Evolutionary conservation across 257 asterid species (phyloP), one percentile per base, ranked within the genome.

Genomic region (Capsicum pubescens): DNA sequence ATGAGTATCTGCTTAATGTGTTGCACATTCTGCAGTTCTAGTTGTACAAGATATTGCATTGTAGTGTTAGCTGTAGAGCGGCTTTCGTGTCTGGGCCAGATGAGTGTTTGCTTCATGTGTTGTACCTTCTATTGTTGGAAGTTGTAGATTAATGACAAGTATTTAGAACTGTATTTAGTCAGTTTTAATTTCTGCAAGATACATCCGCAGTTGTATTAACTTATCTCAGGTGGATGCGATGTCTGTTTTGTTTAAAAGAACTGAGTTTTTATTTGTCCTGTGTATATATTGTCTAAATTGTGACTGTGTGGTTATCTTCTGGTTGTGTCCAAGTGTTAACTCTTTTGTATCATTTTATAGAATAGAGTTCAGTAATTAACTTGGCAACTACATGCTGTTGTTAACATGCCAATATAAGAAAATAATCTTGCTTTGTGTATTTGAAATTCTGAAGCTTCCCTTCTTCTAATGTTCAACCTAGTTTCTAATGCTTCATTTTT

Each of bases 401-500:
- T 48, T 72, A 9, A 48, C 80, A 72, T 48, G 81, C 21, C 14
- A 0, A 50, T 74, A 50, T 74, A 11, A 74, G 81, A 50, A 74
- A 50, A 13, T 50, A 74, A 7, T 50, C 44, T 0, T 21, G 21
- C n/a, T 74, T 52, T 21, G 19, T 21, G 46, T 48, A 26, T 74
- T 12, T 74, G 61, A 7, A 50, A 74, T 74, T 61, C 59, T 74
- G 61, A 74, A 21, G 61, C 13, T 74, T 74, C 61, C 46, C 42
- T n/a, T 21, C 60, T 26, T 26, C 32, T 26, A 26, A 26, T 26
- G 32, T 26, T 26, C 32, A 26, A 26, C 32, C 32, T 26, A 26
- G 32, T 26, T 50, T 64, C 61, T 7, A 74, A 21, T 48, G 80
- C 46, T 74, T 74, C 61, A 21, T 74, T 2, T 50, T 74, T 74